These are phyloP conservation scores for Sporobolomyces pararoseus DNA, from an alignment of 768 basidiomycete species.

Conservation along the genomic window DNA sequence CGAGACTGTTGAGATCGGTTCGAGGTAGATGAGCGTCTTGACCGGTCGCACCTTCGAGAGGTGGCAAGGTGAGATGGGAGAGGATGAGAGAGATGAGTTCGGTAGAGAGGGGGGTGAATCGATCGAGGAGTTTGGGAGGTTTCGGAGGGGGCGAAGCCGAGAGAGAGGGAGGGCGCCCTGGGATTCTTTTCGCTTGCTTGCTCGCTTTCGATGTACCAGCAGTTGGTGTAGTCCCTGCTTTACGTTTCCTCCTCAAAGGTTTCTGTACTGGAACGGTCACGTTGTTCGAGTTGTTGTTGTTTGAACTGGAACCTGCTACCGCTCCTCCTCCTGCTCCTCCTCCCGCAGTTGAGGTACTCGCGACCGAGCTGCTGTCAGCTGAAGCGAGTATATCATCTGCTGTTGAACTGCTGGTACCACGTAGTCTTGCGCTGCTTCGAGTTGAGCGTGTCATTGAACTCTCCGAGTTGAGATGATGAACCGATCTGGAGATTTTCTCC, in stretches of 20 bases:
- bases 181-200: background rate
- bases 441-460: slow-evolving; percentile 7
- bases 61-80: slow-evolving; percentile 9
- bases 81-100: slow-evolving; percentile 36
- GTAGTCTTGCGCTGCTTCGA: slow-evolving; percentile 4
- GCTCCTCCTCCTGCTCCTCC: background rate
- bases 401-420: slow-evolving; percentile 1
- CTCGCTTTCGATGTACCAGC: background rate
- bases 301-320: background rate
- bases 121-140: slow-evolving; percentile 15
- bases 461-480: background rate
- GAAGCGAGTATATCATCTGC: background rate
- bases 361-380: background rate
- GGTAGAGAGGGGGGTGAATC: slow-evolving; percentile 25
- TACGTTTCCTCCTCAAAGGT: background rate
- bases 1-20: slow-evolving; percentile 20
- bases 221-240: background rate
- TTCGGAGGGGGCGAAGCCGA: slow-evolving; percentile 2
- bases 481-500: no score
- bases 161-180: slow-evolving; percentile 9
- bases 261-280: background rate
- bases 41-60: background rate
- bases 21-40: background rate
- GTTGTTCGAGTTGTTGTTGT: background rate
- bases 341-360: background rate